phyloP scores from a whole-genome alignment of 129 eudicot species.

The Tanacetum coccineum region DNA sequence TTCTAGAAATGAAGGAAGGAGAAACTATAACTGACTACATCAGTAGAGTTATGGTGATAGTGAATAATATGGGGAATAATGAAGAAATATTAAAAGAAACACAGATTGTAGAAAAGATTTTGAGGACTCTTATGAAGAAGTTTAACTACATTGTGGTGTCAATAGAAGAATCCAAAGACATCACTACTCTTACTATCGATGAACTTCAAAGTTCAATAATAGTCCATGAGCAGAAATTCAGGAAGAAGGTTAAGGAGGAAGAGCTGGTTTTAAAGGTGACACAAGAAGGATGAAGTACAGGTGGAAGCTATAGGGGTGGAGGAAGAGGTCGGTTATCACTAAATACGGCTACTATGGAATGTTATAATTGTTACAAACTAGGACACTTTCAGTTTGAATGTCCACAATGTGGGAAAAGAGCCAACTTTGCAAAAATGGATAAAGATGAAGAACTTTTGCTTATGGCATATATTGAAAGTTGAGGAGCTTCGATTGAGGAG shows the following conservation, averaged over 20 bases:
- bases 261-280: background rate
- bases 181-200: background rate
- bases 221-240: no score
- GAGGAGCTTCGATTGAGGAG: background rate
- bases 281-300: background rate
- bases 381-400: slow-evolving; percentile 4
- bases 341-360: background rate
- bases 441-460: background rate
- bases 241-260: background rate
- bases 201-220: slow-evolving; percentile 8
- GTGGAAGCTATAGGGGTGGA: slow-evolving; percentile 2
- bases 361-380: background rate
- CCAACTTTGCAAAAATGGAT: background rate
- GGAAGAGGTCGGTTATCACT: background rate
- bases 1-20: slow-evolving; percentile 4
- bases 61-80: background rate
- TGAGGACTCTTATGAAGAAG: background rate
- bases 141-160: background rate
- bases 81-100: background rate
- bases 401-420: background rate
- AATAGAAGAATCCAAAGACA: slow-evolving; percentile 1
- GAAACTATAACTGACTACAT: background rate
- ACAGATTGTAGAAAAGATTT: background rate
- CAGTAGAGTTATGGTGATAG: background rate
- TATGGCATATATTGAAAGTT: background rate